A percentile compares a stretch with the other conserved stretches of the same genome.
phyloP scores from a whole-genome alignment of 2,329 filamentous ascomycete genomes.

The Coniochaeta sp. region DNA sequence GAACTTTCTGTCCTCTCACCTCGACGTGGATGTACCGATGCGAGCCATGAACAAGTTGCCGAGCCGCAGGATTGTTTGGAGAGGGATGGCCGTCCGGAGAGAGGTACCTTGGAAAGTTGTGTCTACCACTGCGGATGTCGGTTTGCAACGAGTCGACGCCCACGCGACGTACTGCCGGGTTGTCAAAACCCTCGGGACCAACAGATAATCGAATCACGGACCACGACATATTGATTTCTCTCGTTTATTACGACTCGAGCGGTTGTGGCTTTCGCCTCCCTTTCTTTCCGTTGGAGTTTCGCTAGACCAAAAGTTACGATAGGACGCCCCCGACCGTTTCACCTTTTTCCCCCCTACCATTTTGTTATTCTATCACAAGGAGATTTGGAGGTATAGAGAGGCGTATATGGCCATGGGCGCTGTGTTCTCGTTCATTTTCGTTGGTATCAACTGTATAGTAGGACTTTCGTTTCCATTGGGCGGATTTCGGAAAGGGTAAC shows the following conservation, averaged over 20 bases:
- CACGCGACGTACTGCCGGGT: neutral
- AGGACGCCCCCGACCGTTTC: neutral
- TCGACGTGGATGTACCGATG: too few species aligned
- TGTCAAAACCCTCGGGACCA: neutral
- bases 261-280: neutral
- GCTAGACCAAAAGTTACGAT: neutral
- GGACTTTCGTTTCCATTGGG: neutral
- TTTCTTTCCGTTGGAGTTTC: neutral
- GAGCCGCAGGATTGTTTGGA: too few species aligned
- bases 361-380: neutral
- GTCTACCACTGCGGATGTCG: neutral
- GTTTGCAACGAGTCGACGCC: neutral
- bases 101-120: neutral
- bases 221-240: neutral
- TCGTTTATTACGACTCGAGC: neutral
- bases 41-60: too few species aligned
- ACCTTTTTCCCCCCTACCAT: neutral
- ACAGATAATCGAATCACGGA: neutral
- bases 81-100: neutral
- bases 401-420: neutral
- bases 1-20: neutral
- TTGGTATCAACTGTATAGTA: neutral
- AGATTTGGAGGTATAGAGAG: neutral
- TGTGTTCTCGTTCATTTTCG: neutral
- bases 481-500: neutral